Evolutionary conservation across 306 rosid species (phyloP).

Genomic region (Purshia tridentata): DNA sequence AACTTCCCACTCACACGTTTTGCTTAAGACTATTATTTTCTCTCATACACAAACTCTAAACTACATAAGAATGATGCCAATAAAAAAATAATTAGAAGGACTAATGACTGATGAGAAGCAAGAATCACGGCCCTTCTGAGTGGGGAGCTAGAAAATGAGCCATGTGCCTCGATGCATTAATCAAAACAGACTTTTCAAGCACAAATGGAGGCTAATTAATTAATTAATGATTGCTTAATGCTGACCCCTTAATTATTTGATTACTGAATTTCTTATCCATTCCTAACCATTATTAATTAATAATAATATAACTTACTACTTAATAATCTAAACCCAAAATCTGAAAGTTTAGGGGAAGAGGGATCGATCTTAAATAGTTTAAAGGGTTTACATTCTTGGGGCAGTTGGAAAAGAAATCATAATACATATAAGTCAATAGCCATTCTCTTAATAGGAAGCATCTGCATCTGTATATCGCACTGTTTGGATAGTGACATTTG

Average conservation of each 20-base stretch:
- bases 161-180: conserved; percentile 10
- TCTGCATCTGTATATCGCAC: too few relatives aligned
- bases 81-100: background rate
- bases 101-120: conserved; percentile 1
- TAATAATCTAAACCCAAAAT: background rate
- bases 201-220: background rate
- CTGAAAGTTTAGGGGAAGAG: background rate
- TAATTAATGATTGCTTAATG: background rate
- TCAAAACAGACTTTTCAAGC: background rate
- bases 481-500: too few relatives aligned
- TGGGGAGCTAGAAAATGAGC: conserved; percentile 10
- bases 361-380: background rate
- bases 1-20: too few relatives aligned
- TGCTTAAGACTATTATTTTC: too few relatives aligned
- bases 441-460: too few relatives aligned
- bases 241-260: too few relatives aligned
- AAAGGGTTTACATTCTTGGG: background rate
- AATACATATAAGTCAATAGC: background rate
- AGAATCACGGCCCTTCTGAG: background rate
- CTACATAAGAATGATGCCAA: background rate
- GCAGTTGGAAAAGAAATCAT: background rate
- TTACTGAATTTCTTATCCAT: too few relatives aligned
- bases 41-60: too few relatives aligned
- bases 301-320: too few relatives aligned
- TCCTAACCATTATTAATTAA: too few relatives aligned